Percentiles rank a stretch among this genome's conserved stretches.
phyloP scores from a whole-genome alignment of 306 rosid species.

The Pterocarpus santalinus region DNA sequence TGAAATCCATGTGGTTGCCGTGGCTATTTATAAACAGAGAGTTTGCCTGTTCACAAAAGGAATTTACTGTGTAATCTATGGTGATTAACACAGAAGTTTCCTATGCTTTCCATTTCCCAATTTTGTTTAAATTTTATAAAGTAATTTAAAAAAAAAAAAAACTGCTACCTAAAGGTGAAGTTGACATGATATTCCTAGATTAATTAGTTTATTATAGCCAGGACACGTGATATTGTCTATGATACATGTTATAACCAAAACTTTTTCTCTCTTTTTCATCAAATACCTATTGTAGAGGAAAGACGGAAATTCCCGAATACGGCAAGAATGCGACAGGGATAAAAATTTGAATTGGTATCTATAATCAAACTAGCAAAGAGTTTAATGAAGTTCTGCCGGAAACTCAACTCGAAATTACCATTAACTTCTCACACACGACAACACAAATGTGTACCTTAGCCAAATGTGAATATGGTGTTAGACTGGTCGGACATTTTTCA shows the following conservation, averaged over 20 bases:
- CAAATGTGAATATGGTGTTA: neutral
- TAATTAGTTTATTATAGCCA: no score
- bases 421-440: neutral
- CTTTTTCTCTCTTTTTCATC: neutral
- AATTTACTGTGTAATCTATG: neutral
- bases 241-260: neutral
- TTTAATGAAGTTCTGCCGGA: neutral
- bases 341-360: neutral
- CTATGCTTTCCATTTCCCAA: neutral
- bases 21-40: neutral
- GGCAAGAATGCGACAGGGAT: neutral
- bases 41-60: neutral
- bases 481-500: no score
- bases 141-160: neutral
- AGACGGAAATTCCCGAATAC: neutral
- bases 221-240: neutral
- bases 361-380: neutral
- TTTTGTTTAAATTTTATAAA: neutral
- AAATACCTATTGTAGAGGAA: neutral
- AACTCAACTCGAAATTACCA: neutral
- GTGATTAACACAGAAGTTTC: neutral
- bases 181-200: no score
- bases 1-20: neutral
- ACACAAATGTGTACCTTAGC: neutral
- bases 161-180: no score